Evolutionary conservation across 2,329 filamentous ascomycete species (phyloP).

Genomic region (Fusarium burgessii): DNA sequence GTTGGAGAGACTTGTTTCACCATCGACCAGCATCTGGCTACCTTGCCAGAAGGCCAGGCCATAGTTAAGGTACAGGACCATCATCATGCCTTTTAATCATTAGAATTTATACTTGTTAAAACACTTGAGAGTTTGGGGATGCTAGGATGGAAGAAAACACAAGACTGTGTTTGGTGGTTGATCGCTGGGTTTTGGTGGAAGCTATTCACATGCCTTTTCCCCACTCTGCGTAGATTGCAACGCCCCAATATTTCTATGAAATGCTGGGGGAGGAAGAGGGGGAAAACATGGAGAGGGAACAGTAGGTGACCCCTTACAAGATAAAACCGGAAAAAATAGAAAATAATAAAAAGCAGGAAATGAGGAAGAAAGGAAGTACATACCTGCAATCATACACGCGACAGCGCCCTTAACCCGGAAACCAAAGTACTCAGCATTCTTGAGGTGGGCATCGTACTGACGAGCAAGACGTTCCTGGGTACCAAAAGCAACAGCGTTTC

Average conservation of each 20-base stretch:
- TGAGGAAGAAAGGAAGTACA: conserved; percentile 54
- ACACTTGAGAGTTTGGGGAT: not conserved
- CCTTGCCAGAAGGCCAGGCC: conserved; percentile 91
- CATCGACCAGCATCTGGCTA: conserved; percentile 76
- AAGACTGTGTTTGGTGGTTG: not conserved
- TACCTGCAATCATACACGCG: conserved; percentile 81
- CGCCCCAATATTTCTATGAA: too few relatives aligned
- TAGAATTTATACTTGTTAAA: not conserved
- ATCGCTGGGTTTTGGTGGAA: not conserved
- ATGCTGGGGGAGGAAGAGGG: too few relatives aligned
- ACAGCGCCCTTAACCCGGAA: conserved; percentile 79
- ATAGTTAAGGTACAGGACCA: conserved; percentile 87
- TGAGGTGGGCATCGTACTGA: conserved; percentile 83
- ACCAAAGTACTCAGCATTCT: conserved; percentile 79
- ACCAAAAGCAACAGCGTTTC: conserved; percentile 92
- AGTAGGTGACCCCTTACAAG: too few relatives aligned
- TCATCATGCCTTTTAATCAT: conserved; percentile 88
- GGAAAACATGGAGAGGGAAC: too few relatives aligned
- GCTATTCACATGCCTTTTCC: not conserved
- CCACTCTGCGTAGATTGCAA: too few relatives aligned
- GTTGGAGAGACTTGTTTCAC: conserved; percentile 73
- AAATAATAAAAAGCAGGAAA: too few relatives aligned
- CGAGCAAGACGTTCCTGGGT: conserved; percentile 92
- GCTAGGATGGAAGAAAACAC: too few relatives aligned
- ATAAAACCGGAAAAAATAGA: too few relatives aligned